A percentile compares a stretch with the other conserved stretches of the same genome.
These are phyloP conservation scores for Sporothrix pallida DNA, from an alignment of 2,329 filamentous ascomycete species.

Conservation along the genomic window DNA sequence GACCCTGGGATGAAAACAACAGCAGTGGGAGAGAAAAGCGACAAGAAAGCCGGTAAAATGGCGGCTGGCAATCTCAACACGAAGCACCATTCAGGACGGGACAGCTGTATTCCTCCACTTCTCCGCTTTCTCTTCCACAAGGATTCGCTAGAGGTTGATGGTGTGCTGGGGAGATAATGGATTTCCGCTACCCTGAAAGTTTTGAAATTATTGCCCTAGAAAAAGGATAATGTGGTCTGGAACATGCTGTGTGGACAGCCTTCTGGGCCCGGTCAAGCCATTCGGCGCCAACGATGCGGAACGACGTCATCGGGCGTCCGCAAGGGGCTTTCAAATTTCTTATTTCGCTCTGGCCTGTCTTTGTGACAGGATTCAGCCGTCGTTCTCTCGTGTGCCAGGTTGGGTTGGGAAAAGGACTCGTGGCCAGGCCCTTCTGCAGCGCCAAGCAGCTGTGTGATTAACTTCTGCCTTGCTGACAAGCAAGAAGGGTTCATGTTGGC, in stretches of 20 bases:
- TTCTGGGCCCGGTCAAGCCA: background rate
- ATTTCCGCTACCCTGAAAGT: conserved; percentile 15
- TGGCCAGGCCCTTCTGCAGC: conserved; percentile 12
- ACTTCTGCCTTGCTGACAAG: conserved; percentile 1
- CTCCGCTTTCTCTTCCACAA: conserved; percentile 29
- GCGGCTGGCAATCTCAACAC: conserved; percentile 20
- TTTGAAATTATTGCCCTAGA: conserved; percentile 4
- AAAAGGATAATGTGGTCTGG: conserved; percentile 26
- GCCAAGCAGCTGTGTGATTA: conserved; percentile 2
- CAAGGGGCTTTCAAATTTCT: conserved; percentile 18
- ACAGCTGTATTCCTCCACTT: conserved; percentile 20
- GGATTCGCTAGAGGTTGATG: background rate
- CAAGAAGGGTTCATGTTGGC: background rate
- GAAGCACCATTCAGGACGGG: conserved; percentile 8
- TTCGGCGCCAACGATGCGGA: conserved; percentile 27
- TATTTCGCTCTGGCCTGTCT: background rate
- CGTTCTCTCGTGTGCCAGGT: background rate
- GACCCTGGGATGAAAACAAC: background rate
- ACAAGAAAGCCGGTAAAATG: conserved; percentile 15
- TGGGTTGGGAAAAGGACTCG: conserved; percentile 11
- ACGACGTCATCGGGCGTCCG: conserved; percentile 35
- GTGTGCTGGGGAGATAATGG: conserved; percentile 9
- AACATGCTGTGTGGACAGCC: conserved; percentile 11
- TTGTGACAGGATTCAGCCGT: conserved; percentile 18
- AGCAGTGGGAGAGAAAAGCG: background rate